Percentiles rank a stretch among this genome's conserved stretches.
Evolutionary conservation across 257 asterid species (phyloP).

Genomic region (Petunia secreta): DNA sequence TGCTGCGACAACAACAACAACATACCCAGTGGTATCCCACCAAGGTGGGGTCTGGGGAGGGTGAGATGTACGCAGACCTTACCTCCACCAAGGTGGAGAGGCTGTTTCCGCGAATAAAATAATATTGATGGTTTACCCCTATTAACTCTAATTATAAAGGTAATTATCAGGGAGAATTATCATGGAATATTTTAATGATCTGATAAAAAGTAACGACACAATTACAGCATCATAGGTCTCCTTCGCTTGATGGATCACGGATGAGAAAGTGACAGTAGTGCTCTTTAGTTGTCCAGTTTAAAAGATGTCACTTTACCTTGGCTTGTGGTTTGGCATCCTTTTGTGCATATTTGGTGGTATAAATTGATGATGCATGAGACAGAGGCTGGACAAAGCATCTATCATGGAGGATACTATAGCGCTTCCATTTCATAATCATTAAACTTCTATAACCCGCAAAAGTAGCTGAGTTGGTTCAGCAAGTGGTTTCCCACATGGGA

Average conservation of each 20-base stretch:
- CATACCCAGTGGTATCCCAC: no score
- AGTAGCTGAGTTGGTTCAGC: no score
- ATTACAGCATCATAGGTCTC: not conserved
- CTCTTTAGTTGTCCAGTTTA: not conserved
- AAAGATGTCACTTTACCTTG: not conserved
- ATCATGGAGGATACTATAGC: conserved; percentile 1
- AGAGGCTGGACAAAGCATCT: not conserved
- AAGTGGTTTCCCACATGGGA: no score
- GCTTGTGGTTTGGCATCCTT: not conserved
- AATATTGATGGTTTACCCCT: not conserved
- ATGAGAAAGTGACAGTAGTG: conserved; percentile 10
- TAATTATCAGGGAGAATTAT: not conserved
- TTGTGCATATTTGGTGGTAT: not conserved
- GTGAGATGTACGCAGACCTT: no score
- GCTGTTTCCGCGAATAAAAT: not conserved
- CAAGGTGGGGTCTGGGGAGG: no score
- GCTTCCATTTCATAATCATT: not conserved
- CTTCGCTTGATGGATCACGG: conserved; percentile 17
- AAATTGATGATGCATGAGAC: conserved; percentile 9
- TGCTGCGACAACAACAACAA: not conserved
- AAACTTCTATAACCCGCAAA: not conserved
- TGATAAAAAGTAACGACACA: conserved; percentile 8
- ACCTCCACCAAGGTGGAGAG: no score
- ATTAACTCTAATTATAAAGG: not conserved
- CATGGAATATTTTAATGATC: not conserved